A percentile compares a stretch with the other conserved stretches of the same genome.
These are phyloP conservation scores for Penicillium angulare DNA, from an alignment of 495 filamentous ascomycete genomes.

Conservation along the genomic window DNA sequence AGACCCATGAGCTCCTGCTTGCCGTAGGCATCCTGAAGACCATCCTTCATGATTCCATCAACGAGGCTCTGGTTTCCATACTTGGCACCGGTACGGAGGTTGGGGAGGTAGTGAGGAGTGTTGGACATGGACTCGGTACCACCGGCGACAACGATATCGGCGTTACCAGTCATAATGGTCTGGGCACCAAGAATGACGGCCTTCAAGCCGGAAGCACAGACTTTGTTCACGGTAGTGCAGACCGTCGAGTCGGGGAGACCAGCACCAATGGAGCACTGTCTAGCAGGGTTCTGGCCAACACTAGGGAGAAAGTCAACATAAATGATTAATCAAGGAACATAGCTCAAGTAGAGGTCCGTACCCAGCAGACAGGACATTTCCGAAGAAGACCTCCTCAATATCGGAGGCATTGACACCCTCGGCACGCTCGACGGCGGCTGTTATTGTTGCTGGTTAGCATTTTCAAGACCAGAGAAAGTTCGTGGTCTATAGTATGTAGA, in stretches of 20 bases:
- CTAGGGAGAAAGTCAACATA: slow-evolving; percentile 45
- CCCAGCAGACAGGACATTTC: slow-evolving; percentile 96
- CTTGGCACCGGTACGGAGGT: slow-evolving; percentile 77
- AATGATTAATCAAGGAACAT: background rate
- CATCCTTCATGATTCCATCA: slow-evolving; percentile 89
- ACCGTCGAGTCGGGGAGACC: slow-evolving; percentile 76
- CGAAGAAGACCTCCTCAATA: slow-evolving; percentile 95
- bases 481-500: background rate
- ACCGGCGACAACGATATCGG: slow-evolving; percentile 85
- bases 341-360: slow-evolving; percentile 39
- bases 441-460: slow-evolving; percentile 4
- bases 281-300: slow-evolving; percentile 92
- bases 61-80: slow-evolving; percentile 84
- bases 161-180: slow-evolving; percentile 93
- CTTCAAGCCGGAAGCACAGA: slow-evolving; percentile 92
- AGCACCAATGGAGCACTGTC: slow-evolving; percentile 86
- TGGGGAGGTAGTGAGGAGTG: slow-evolving; percentile 91
- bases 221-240: slow-evolving; percentile 96
- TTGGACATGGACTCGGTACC: slow-evolving; percentile 98
- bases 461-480: background rate
- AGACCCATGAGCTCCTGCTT: slow-evolving; percentile 94
- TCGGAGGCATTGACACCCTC: slow-evolving; percentile 79
- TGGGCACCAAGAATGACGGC: slow-evolving; percentile 93
- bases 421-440: slow-evolving; percentile 82
- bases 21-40: slow-evolving; percentile 85